Percentiles rank a stretch among this genome's conserved stretches.
Conservation (phyloP, 345 rosid species). For the Populus deltoides region DNA sequence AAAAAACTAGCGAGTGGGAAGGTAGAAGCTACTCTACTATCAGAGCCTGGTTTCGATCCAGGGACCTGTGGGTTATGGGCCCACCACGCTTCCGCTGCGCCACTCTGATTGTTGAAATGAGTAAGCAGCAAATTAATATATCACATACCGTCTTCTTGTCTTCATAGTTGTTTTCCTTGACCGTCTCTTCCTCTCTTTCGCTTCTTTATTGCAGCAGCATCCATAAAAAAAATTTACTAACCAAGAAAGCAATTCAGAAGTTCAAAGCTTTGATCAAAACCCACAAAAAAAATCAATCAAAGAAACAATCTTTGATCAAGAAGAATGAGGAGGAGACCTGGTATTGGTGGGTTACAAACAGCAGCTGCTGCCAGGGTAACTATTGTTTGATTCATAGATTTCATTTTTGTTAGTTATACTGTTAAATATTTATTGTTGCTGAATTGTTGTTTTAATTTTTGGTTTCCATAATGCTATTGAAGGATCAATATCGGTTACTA, state of each 20-base stretch:
- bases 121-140: rapidly evolving
- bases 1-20: neutral
- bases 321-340: conserved; percentile 74
- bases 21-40: neutral
- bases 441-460: neutral
- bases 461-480: neutral
- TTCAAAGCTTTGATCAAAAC: neutral
- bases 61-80: conserved; percentile 79
- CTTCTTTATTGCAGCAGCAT: neutral
- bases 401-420: neutral
- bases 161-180: too few relatives aligned
- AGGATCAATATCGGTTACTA: conserved; percentile 77
- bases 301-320: neutral
- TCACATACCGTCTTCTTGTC: rapidly evolving
- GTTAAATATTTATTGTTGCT: neutral
- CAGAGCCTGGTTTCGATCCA: conserved; percentile 74
- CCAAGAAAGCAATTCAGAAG: neutral
- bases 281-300: neutral
- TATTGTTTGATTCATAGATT: neutral
- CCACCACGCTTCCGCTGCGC: conserved; percentile 47
- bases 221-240: neutral
- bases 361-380: conserved; percentile 78
- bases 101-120: neutral
- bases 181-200: too few relatives aligned
- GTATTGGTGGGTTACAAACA: conserved; percentile 82